Conservation (phyloP, 495 filamentous ascomycete genomes). For the Xylaria bambusicola region DNA sequence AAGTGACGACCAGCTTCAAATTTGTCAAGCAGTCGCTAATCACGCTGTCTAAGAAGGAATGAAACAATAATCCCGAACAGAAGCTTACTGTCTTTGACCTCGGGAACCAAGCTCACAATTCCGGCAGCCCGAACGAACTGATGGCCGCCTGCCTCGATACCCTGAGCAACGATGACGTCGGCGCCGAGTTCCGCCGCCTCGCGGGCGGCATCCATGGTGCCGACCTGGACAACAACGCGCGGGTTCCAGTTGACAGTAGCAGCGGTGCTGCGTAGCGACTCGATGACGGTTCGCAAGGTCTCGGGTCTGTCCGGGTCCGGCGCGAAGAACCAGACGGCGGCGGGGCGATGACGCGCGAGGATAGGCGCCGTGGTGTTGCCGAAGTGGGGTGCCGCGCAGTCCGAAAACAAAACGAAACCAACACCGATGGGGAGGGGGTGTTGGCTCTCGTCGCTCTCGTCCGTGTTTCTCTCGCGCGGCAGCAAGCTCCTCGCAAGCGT, state of each 20-base stretch:
- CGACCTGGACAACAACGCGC: constrained; percentile 67
- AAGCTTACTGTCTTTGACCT: constrained; percentile 46
- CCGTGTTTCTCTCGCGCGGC: constrained; percentile 24
- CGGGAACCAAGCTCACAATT: constrained; percentile 47
- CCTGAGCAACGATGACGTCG: constrained; percentile 73
- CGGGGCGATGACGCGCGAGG: constrained; percentile 53
- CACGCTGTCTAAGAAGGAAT: too few species aligned
- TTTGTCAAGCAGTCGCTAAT: too few species aligned
- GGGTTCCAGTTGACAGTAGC: constrained; percentile 25
- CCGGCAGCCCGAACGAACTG: constrained; percentile 61
- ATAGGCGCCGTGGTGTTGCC: constrained; percentile 37
- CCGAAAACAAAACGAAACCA: constrained; percentile 39
- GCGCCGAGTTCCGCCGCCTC: constrained; percentile 46
- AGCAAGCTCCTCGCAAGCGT: constrained; percentile 31
- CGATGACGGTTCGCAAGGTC: constrained; percentile 46
- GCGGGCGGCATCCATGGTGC: constrained; percentile 59
- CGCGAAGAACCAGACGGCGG: constrained; percentile 77
- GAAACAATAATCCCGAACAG: too few species aligned
- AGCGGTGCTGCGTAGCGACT: constrained; percentile 19
- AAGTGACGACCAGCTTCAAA: too few species aligned
- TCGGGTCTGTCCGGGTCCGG: constrained; percentile 50
- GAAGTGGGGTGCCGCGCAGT: constrained; percentile 29
- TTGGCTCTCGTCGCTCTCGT: neutral
- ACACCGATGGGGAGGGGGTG: constrained; percentile 43
- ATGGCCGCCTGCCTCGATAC: constrained; percentile 75